Evolutionary conservation across 2,329 filamentous ascomycete species (phyloP).

Genomic region (Magnaporthiopsis rhizophila): DNA sequence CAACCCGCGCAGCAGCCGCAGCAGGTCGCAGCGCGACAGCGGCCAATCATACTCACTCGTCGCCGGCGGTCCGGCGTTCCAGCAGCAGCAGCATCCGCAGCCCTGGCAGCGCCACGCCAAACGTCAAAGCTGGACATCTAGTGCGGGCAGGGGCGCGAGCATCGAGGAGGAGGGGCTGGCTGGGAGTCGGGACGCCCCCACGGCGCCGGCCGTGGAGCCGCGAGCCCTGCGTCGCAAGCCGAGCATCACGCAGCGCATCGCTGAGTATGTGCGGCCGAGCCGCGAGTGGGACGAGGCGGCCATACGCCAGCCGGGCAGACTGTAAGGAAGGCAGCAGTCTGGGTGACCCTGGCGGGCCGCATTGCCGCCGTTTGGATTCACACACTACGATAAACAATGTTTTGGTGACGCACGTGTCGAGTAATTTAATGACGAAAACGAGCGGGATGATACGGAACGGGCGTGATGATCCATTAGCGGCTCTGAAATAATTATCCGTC

Average conservation of each 20-base stretch:
- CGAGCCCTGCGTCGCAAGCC: constrained; percentile 16
- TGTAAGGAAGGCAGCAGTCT: neutral
- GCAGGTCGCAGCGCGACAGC: constrained; percentile 5
- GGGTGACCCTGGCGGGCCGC: neutral
- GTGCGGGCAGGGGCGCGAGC: constrained; percentile 1
- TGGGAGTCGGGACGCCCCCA: neutral
- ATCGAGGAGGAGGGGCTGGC: constrained; percentile 3
- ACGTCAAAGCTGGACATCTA: constrained; percentile 12
- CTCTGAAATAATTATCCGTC: too few relatives aligned
- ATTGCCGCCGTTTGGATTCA: neutral
- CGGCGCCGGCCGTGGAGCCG: constrained; percentile 4
- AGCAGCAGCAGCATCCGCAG: neutral
- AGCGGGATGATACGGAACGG: neutral
- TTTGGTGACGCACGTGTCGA: neutral
- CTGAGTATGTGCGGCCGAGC: constrained; percentile 30
- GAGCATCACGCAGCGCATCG: constrained; percentile 37
- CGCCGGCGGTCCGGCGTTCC: neutral
- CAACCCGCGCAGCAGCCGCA: constrained; percentile 3
- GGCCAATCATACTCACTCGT: constrained; percentile 4
- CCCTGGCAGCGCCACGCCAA: constrained; percentile 5
- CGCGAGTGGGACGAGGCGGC: constrained; percentile 5
- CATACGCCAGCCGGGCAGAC: neutral
- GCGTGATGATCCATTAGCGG: neutral
- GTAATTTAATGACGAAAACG: neutral
- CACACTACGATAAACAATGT: neutral